Conservation (phyloP, 495 filamentous ascomycete species). For the Penicillium parvum region DNA sequence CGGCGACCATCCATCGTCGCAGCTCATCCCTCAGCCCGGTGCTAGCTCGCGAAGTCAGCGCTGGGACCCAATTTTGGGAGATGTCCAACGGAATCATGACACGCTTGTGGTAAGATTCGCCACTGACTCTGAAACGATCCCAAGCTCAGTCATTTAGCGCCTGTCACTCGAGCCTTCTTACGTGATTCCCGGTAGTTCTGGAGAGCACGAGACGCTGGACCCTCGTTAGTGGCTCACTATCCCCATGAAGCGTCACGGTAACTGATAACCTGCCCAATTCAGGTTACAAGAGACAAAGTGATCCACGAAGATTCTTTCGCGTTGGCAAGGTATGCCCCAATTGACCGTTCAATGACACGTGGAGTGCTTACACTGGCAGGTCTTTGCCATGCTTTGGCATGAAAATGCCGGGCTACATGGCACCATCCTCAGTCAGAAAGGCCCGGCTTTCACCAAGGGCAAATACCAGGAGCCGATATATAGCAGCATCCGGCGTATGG, state of each 20-base stretch:
- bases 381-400: constrained; percentile 33
- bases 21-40: not conserved
- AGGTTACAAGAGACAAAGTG: constrained; percentile 16
- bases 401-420: constrained; percentile 19
- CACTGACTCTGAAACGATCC: too few relatives aligned
- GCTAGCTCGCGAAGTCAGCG: constrained; percentile 1
- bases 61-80: constrained; percentile 3
- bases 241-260: not conserved
- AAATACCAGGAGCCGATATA: constrained; percentile 23
- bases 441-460: constrained; percentile 7
- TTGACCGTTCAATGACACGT: too few relatives aligned
- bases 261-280: constrained; percentile 3
- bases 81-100: constrained; percentile 2
- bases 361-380: too few relatives aligned
- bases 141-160: not conserved
- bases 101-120: not conserved
- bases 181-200: not conserved
- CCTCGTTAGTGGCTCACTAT: constrained; percentile 3
- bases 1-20: not conserved
- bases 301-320: constrained; percentile 17
- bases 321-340: constrained; percentile 21
- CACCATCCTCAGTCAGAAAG: constrained; percentile 10
- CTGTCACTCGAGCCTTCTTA: constrained; percentile 3
- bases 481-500: constrained; percentile 32
- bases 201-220: constrained; percentile 9